Conservation (phyloP, 257 asterid species). For the Solanum sitiens region DNA sequence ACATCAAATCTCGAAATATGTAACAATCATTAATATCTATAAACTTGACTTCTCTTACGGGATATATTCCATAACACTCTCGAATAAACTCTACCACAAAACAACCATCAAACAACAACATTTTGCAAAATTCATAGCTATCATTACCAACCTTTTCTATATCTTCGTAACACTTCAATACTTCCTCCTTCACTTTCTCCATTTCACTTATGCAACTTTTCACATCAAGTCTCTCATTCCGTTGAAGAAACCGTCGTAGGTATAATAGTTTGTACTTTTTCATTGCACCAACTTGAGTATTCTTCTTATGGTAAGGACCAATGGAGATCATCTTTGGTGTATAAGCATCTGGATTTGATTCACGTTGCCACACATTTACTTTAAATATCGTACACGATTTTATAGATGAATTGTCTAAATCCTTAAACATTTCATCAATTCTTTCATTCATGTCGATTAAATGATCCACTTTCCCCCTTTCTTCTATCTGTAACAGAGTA, state of each 20-base stretch:
- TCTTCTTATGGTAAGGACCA: slow-evolving; percentile 4
- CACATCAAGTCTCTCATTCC: background rate
- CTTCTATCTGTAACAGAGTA: too few relatives aligned
- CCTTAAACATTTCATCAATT: background rate
- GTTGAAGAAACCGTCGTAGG: background rate
- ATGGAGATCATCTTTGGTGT: slow-evolving; percentile 1
- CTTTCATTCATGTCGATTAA: background rate
- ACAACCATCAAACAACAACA: slow-evolving; percentile 5
- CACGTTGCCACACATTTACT: background rate
- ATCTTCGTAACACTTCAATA: background rate
- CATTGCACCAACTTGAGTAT: background rate
- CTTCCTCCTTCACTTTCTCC: background rate
- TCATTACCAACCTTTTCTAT: background rate
- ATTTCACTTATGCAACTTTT: background rate
- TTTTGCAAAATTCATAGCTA: background rate
- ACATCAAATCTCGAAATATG: too few relatives aligned
- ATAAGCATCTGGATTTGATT: background rate
- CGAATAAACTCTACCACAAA: slow-evolving; percentile 7
- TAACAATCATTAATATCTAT: too few relatives aligned
- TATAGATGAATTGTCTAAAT: background rate
- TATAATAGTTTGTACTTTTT: background rate
- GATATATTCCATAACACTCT: too few relatives aligned
- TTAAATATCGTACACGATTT: background rate
- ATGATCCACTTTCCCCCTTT: background rate
- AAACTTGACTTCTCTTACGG: too few relatives aligned